Evolutionary conservation across 192 early-diverging fungal species (phyloP).

Genomic region (Coemansia sp.): DNA sequence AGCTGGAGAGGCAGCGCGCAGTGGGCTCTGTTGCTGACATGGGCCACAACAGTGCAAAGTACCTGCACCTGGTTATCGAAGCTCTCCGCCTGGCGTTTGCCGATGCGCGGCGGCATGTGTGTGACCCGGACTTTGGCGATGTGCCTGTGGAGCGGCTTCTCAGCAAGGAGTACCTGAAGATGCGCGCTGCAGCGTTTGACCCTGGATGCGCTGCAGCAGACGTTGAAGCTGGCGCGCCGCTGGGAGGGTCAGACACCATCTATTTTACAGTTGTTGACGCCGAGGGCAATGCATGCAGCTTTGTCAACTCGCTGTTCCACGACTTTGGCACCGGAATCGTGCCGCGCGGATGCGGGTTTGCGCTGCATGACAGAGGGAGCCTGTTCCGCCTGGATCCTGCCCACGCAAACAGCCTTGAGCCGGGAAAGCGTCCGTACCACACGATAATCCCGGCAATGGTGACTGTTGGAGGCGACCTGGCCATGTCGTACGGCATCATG

Average conservation of each 20-base stretch:
- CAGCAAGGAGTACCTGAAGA: conserved; percentile 53
- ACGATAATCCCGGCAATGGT: conserved; percentile 76
- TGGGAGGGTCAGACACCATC: conserved; percentile 68
- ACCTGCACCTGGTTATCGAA: conserved; percentile 70
- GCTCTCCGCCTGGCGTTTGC: conserved; percentile 74
- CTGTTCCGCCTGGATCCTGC: conserved; percentile 62
- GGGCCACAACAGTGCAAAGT: conserved; percentile 59
- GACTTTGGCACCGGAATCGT: conserved; percentile 55
- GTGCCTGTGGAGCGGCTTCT: conserved; percentile 60
- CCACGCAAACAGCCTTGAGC: conserved; percentile 66
- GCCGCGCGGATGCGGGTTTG: conserved; percentile 63
- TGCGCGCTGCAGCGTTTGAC: conserved; percentile 61
- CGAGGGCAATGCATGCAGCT: conserved; percentile 80
- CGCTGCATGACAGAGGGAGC: conserved; percentile 67
- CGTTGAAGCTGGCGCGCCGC: conserved; percentile 59
- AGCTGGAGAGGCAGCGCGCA: conserved; percentile 46
- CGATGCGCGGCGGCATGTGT: conserved; percentile 64
- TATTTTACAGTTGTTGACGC: conserved; percentile 72
- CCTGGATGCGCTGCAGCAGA: conserved; percentile 51
- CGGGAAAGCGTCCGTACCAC: conserved; percentile 73
- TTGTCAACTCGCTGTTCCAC: conserved; percentile 63
- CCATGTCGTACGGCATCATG: conserved; percentile 57
- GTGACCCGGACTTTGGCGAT: conserved; percentile 60
- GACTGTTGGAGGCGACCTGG: conserved; percentile 33
- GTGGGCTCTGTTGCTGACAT: conserved; percentile 44